A percentile compares a stretch with the other conserved stretches of the same genome.
Evolutionary conservation across 2,329 filamentous ascomycete genomes (phyloP).

Genomic region (Neopestalotiopsis rosae): DNA sequence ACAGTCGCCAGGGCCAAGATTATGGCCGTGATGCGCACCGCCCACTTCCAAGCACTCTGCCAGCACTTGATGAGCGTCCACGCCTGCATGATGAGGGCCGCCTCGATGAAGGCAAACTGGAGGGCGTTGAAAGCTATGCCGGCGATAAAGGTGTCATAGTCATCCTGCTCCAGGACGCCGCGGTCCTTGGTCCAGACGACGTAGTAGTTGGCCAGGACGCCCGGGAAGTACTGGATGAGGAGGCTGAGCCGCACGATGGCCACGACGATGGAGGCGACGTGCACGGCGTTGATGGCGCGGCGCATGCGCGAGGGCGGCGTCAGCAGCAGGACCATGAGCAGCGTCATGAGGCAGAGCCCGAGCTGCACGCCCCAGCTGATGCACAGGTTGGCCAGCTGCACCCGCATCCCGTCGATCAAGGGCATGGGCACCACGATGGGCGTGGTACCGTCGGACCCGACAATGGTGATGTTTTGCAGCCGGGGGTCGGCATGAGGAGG

Average conservation of each 20-base stretch:
- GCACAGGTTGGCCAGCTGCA: conserved; percentile 38
- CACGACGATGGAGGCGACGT: conserved; percentile 63
- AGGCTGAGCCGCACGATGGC: conserved; percentile 66
- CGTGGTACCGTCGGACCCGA: conserved; percentile 22
- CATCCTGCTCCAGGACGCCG: conserved; percentile 46
- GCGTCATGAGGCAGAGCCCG: conserved; percentile 69
- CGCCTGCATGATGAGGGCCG: conserved; percentile 56
- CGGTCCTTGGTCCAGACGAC: conserved; percentile 61
- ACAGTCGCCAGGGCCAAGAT: conserved; percentile 27
- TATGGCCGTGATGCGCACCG: conserved; percentile 19
- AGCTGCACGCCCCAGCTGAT: conserved; percentile 76
- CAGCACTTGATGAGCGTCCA: conserved; percentile 59
- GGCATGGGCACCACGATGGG: conserved; percentile 27
- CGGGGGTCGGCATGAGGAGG: conserved; percentile 24
- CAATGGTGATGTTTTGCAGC: conserved; percentile 32
- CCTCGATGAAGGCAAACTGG: conserved; percentile 50
- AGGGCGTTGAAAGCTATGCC: conserved; percentile 49
- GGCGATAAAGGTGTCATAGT: conserved; percentile 43
- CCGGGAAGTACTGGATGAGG: conserved; percentile 63
- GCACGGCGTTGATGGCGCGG: conserved; percentile 70
- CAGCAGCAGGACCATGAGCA: conserved; percentile 69
- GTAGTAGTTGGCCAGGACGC: conserved; percentile 67
- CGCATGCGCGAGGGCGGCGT: conserved; percentile 69
- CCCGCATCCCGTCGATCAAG: conserved; percentile 29
- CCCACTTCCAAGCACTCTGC: conserved; percentile 39